These are phyloP conservation scores for Saccharomycopsis oosterbeekiorum DNA, from an alignment of 805 yeast genomes.

Conservation along the genomic window DNA sequence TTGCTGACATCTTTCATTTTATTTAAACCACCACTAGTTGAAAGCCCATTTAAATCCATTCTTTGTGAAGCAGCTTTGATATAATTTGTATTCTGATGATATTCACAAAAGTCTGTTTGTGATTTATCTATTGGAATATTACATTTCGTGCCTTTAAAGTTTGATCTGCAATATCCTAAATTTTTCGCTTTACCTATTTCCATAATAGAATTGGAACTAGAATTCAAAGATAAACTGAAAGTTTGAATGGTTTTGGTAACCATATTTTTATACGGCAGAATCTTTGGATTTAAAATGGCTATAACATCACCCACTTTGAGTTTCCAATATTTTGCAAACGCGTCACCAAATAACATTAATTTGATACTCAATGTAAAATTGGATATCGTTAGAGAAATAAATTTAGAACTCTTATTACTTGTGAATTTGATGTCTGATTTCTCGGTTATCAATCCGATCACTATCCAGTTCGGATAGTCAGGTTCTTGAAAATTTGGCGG, in stretches of 20 bases:
- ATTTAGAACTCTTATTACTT: conserved; percentile 28
- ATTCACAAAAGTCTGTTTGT: conserved; percentile 53
- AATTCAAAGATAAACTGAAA: conserved; percentile 48
- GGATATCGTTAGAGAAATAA: conserved; percentile 51
- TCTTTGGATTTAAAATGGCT: conserved; percentile 64
- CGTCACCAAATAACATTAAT: conserved; percentile 54
- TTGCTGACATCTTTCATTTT: conserved; percentile 1
- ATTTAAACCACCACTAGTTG: conserved; percentile 41
- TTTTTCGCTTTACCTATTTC: conserved; percentile 68
- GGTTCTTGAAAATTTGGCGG: conserved; percentile 70
- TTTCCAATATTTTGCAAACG: conserved; percentile 65
- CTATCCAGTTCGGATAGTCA: conserved; percentile 64
- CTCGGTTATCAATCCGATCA: conserved; percentile 54
- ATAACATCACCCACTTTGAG: conserved; percentile 64
- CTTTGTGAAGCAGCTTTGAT: conserved; percentile 48
- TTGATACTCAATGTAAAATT: conserved; percentile 55
- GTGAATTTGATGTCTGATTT: conserved; percentile 48
- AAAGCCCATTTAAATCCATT: conserved; percentile 63
- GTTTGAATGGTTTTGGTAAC: conserved; percentile 22
- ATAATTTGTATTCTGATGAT: conserved; percentile 53
- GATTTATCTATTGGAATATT: conserved; percentile 47
- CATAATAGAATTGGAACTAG: conserved; percentile 41
- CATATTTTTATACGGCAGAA: conserved; percentile 33
- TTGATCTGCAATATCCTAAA: conserved; percentile 54
- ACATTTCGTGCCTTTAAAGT: conserved; percentile 45